Percentiles rank a stretch among this genome's conserved stretches.
These are phyloP conservation scores for Crucibulum laeve DNA, from an alignment of 768 basidiomycete species.

Conservation along the genomic window DNA sequence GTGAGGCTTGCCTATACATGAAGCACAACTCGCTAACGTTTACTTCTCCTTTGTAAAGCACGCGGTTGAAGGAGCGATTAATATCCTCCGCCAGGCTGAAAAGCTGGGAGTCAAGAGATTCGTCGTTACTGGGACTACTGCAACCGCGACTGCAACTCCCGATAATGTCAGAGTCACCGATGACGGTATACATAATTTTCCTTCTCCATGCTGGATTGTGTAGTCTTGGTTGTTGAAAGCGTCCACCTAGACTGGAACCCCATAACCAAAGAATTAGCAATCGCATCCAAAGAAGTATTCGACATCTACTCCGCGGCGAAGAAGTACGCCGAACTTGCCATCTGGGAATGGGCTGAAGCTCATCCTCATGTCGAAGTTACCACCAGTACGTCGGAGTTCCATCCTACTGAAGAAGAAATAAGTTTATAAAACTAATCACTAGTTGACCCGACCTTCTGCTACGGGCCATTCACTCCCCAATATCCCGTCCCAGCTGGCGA, in stretches of 20 bases:
- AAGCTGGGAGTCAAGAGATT: constrained; percentile 29
- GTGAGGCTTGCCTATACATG: neutral
- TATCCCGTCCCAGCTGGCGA: constrained; percentile 17
- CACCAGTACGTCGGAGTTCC: constrained; percentile 20
- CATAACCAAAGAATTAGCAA: constrained; percentile 22
- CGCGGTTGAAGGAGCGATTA: constrained; percentile 31
- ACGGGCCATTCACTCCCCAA: constrained; percentile 29
- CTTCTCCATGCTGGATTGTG: neutral
- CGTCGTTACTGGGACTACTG: constrained; percentile 35
- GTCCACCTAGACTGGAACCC: constrained; percentile 37
- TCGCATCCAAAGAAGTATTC: constrained; percentile 9
- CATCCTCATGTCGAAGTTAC: constrained; percentile 35
- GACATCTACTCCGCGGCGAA: constrained; percentile 32
- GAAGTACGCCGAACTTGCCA: constrained; percentile 31
- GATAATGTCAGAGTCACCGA: constrained; percentile 15
- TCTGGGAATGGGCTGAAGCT: constrained; percentile 37
- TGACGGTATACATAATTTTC: constrained; percentile 15
- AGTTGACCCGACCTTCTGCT: constrained; percentile 35
- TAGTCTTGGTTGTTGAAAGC: neutral
- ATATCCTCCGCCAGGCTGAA: constrained; percentile 32
- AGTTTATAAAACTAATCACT: neutral
- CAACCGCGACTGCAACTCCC: constrained; percentile 18
- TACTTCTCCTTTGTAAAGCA: constrained; percentile 16
- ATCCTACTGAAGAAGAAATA: too few species aligned
- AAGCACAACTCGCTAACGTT: neutral